Base-by-base conservation (phyloP, 306 rosid genomes). In the Lathyrus tuberosus region DNA sequence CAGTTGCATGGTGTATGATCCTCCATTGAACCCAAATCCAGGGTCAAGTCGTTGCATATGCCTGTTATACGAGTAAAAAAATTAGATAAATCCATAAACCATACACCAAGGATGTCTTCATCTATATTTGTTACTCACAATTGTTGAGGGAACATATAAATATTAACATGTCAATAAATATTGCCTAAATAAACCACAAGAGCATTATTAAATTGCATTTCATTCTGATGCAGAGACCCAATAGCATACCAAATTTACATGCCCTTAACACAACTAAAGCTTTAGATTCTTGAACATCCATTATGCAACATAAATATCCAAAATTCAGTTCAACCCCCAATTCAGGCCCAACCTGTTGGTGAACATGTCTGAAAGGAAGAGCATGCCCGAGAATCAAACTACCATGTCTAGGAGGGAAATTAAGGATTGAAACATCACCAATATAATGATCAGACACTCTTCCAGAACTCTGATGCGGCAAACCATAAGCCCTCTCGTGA, bases 31-130 rank as follows among this genome's bases (percentile, higher is more conserved):
- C 70, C 98, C 96, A 79, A 90, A 90, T 44, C 98, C 97, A 66
- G 96, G 97, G 77, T 90, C 98, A 51, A 85, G 87, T 83, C 97
- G 90, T 81, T 94, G 98, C 88, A 87, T 52, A 71, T 90, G 90
- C 91, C 98, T 93, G 84, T 59, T 16, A 71, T 42, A 52, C 40
- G 69, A 62, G 59, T 72, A 59, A 30, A 62, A 40, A 38, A 43
- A 57, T 26, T 12, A 57, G 40, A 57, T 28, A 28, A 57, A 28
- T 57, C 17, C 18, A 57, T 28, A 28, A 28, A 57, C 46, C 41
- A 78, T 40, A 63, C 17, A 47, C 37, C 24, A 56, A 28, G 26
- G 57, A 46, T 38, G 44, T 40, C 35, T 15, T 42, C 16, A 22
- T 59, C 37, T 31, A 26, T 56, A 28, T 18, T 30, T 28, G 58